Evolutionary conservation across 108 stramenopile genomes (phyloP), one percentile per base, ranked within the genome.

Genomic region (Bacterosira constricta): DNA sequence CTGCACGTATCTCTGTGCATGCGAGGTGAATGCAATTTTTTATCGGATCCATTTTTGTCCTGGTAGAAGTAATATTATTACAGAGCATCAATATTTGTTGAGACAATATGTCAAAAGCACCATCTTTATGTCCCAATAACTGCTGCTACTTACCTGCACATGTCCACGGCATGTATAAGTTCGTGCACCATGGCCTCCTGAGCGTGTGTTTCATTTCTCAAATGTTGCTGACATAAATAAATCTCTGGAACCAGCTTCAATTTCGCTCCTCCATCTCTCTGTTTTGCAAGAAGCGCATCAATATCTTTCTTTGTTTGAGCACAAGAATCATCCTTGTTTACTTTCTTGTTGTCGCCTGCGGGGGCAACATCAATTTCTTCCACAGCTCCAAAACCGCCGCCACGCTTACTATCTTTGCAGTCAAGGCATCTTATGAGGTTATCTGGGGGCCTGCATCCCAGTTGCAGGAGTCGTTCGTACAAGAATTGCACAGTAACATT

Each of bases 1-100:
- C 93, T 1, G 96, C 96, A 12, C 96, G 81, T 59, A 96, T 93
- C 74, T 96, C 96, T 23, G 96, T 94, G 59, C 96, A 96, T 2
- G 96, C 96, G 71, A 96, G 59, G 42, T 96, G 95, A 63, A 91
- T 83, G 61, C 91, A 93, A 74, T 93, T 76, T 47, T 69, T 77
- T 50, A 77, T 70, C n/a, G 72, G 78, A 47, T 83, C 83, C 68
- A 83, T 70, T 63, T 90, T 94, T 21, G 86, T 84, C 23, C 93
- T 67, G 52, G n/a, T n/a, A n/a, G n/a, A n/a, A n/a, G n/a, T n/a
- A n/a, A n/a, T n/a, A n/a, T n/a, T n/a, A n/a, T n/a, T n/a, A n/a
- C n/a, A n/a, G n/a, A n/a, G n/a, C n/a, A n/a, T n/a, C n/a, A n/a
- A n/a, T n/a, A n/a, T n/a, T n/a, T n/a, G n/a, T 15, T 65, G 13